phyloP scores from a whole-genome alignment of 1,284 basidiomycete genomes.

The Trichosporon ovoides region DNA sequence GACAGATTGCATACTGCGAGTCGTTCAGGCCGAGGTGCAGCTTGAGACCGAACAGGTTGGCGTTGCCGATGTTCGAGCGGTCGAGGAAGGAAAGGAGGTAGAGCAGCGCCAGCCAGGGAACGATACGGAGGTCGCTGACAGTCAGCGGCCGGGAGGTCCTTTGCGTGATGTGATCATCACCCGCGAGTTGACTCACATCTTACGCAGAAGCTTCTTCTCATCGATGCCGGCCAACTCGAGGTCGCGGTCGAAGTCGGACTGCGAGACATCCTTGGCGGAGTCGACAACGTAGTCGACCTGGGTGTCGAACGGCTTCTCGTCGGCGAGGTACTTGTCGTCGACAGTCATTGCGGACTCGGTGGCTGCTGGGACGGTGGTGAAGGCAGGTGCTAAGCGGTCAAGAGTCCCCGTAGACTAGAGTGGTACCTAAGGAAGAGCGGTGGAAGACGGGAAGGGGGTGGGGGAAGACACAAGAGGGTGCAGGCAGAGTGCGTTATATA shows the following conservation, averaged over 20 bases:
- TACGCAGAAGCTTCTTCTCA: conserved; percentile 2
- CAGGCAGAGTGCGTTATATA: too few relatives aligned
- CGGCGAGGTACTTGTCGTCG: background rate
- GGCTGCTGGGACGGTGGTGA: background rate
- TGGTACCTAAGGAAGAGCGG: too few relatives aligned
- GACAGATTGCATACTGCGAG: conserved; percentile 28
- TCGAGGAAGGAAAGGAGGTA: conserved; percentile 67
- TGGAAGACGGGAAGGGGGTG: too few relatives aligned
- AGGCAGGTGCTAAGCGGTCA: background rate
- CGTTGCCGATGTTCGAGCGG: conserved; percentile 65
- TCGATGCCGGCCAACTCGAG: background rate
- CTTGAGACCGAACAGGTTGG: conserved; percentile 33
- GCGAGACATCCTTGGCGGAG: background rate
- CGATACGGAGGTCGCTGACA: conserved; percentile 25
- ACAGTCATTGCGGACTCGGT: background rate
- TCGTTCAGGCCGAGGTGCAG: conserved; percentile 26
- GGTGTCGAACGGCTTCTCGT: background rate
- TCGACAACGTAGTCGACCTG: conserved; percentile 1
- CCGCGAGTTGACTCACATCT: background rate
- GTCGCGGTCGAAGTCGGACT: background rate
- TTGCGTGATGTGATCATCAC: background rate
- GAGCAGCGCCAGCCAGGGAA: conserved; percentile 52
- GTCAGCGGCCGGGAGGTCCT: background rate
- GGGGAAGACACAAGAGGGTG: too few relatives aligned
- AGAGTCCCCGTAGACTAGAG: too few relatives aligned